Evolutionary conservation across 768 basidiomycete genomes (phyloP), one percentile per base, ranked within the genome.

Genomic region (Lactifluus volemus): DNA sequence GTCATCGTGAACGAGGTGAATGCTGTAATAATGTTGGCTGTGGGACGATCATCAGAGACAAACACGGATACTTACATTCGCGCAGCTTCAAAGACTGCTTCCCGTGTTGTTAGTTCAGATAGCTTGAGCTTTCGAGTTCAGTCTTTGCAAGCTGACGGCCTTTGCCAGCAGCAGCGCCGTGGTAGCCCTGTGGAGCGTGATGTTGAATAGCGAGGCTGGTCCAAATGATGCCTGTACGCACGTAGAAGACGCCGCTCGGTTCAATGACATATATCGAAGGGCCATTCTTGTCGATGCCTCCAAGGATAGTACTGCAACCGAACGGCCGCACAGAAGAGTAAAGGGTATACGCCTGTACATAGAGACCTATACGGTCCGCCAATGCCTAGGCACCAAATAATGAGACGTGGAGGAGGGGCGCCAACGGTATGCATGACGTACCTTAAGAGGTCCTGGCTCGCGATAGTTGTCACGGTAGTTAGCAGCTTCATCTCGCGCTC

Each of bases 301-400:
- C 95, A 25, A 98, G 74, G 70, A 99, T 89, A 47, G 94, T 88
- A 70, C 92, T 93, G 69, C 96, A 87, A 19, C 96, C 97, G 68
- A 98, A 98, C 0, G 97, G 97, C 44, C 97, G 86, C 41, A 98
- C 96, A 25, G 95, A 98, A 1, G 95, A 98, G 76, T 98, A 98
- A 44, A 98, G 84, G 6, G 97, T 99, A 76, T 98, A 98, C 48
- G 86, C 85, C 76, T 99, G 97, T 9, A 92, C 86, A 72, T 92
- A 96, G n/a, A 84, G 79, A 2, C 89, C 86, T 49, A 99, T 69
- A 61, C 95, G 88, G 70, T 92, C 88, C 56, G 88, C 77, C 53
- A 89, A 72, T 34, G 76, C 69, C 85, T 87, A 67, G 0, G 30
- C 1, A 74, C 21, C 58, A n/a, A 17, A 12, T 51, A 29, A 5